Evolutionary conservation across 2,329 filamentous ascomycete species (phyloP).

Genomic region (Triangularia verruculosa): DNA sequence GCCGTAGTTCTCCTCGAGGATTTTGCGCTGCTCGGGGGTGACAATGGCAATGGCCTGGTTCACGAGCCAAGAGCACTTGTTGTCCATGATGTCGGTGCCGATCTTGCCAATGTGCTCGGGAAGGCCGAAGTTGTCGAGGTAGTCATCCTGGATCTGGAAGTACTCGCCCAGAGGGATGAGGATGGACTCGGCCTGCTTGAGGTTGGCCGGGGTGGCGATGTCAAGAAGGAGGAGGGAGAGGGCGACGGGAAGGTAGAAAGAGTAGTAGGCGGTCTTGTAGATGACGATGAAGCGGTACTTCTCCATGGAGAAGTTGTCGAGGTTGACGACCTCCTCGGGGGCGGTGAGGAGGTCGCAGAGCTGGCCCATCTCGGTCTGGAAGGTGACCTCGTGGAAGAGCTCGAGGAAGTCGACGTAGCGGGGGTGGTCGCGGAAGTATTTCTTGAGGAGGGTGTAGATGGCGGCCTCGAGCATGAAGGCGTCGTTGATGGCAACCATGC

Average conservation of each 20-base stretch:
- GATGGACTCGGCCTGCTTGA: constrained; percentile 85
- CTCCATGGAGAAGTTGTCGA: constrained; percentile 90
- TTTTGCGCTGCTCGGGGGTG: constrained; percentile 78
- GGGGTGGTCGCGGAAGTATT: constrained; percentile 85
- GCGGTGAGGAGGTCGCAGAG: constrained; percentile 92
- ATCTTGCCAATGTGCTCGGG: constrained; percentile 96
- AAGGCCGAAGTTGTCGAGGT: constrained; percentile 95
- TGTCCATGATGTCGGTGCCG: constrained; percentile 97
- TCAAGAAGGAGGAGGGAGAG: constrained; percentile 83
- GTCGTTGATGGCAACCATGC: constrained; percentile 98
- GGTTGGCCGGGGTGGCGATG: constrained; percentile 81
- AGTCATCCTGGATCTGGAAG: constrained; percentile 99
- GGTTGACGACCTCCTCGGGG: constrained; percentile 87
- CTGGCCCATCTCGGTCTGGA: constrained; percentile 95
- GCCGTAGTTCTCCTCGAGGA: constrained; percentile 92
- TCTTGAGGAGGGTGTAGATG: constrained; percentile 91
- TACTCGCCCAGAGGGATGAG: constrained; percentile 97
- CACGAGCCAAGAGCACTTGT: constrained; percentile 98
- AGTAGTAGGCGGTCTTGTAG: constrained; percentile 99
- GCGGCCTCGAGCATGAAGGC: constrained; percentile 89
- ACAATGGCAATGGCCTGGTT: constrained; percentile 85
- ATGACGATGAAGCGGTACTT: constrained; percentile 99
- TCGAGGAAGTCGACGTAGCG: constrained; percentile 89
- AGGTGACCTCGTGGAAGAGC: constrained; percentile 91
- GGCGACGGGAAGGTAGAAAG: constrained; percentile 95